A percentile compares a stretch with the other conserved stretches of the same genome.
phyloP scores from a whole-genome alignment of 164 flowering plant species.

The Stephania yunnanensis region DNA sequence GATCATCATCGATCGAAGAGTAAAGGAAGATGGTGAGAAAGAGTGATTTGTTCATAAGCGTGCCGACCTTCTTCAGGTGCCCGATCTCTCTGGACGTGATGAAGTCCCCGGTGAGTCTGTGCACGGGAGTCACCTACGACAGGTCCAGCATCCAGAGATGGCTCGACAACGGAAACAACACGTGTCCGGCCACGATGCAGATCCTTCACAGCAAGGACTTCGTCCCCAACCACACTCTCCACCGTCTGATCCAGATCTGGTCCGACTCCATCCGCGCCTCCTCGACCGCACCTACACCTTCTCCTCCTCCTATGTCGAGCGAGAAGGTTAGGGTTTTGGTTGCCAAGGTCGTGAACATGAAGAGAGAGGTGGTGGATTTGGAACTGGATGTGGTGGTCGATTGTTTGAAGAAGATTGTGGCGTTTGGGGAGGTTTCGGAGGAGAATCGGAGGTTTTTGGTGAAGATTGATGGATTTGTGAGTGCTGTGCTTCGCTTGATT shows the following conservation, averaged over 20 bases:
- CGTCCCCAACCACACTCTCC: conserved; percentile 77
- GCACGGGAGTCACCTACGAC: conserved; percentile 94
- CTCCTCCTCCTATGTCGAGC: conserved; percentile 8
- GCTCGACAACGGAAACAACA: conserved; percentile 87
- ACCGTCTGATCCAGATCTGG: conserved; percentile 83
- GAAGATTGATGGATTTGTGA: conserved; percentile 32
- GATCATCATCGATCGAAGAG: no score
- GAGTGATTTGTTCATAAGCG: conserved; percentile 51
- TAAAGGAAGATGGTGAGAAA: conserved; percentile 29
- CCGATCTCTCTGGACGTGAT: conserved; percentile 91
- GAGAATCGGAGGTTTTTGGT: conserved; percentile 44
- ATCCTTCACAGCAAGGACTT: conserved; percentile 58
- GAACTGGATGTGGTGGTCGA: background rate
- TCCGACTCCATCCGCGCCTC: conserved; percentile 34
- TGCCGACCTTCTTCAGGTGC: conserved; percentile 77
- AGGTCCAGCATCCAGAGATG: conserved; percentile 80
- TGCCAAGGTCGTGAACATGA: background rate
- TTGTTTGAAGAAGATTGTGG: conserved; percentile 21
- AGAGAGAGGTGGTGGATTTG: background rate
- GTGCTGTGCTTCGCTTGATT: conserved; percentile 30
- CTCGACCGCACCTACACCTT: background rate
- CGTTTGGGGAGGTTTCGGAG: conserved; percentile 34
- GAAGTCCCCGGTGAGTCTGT: conserved; percentile 83
- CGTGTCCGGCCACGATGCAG: conserved; percentile 96
- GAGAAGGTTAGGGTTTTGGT: conserved; percentile 22